These are phyloP conservation scores for Podospora anserina DNA, from an alignment of 495 filamentous ascomycete genomes.

Conservation along the genomic window DNA sequence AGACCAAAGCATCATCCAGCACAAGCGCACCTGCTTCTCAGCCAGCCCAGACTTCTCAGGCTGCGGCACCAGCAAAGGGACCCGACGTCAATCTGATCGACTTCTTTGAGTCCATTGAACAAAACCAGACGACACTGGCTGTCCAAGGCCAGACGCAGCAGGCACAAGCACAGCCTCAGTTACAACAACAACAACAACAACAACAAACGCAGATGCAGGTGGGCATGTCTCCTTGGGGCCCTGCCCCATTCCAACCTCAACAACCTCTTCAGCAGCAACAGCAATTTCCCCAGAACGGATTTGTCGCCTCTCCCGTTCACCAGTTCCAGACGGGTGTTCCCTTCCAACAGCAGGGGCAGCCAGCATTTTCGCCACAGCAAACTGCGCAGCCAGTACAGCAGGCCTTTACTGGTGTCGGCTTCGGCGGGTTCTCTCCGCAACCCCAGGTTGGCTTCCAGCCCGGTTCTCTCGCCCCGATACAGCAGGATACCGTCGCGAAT, in stretches of 20 bases:
- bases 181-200: slow-evolving; percentile 21
- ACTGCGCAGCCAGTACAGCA: slow-evolving; percentile 46
- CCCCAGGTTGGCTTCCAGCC: slow-evolving; percentile 48
- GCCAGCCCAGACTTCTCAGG: slow-evolving; percentile 19
- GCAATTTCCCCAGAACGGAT: slow-evolving; percentile 53
- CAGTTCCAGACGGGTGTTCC: slow-evolving; percentile 48
- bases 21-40: slow-evolving; percentile 30
- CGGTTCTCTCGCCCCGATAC: slow-evolving; percentile 56
- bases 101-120: slow-evolving; percentile 97
- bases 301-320: slow-evolving; percentile 43
- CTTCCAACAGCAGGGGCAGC: slow-evolving; percentile 52
- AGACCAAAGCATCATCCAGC: slow-evolving; percentile 40
- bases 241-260: slow-evolving; percentile 33
- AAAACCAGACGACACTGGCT: slow-evolving; percentile 75
- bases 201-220: slow-evolving; percentile 30
- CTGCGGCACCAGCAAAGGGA: slow-evolving; percentile 48
- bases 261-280: slow-evolving; percentile 21
- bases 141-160: slow-evolving; percentile 36
- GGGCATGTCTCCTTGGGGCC: slow-evolving; percentile 35
- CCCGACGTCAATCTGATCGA: slow-evolving; percentile 87
- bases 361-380: slow-evolving; percentile 36
- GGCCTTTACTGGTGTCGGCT: slow-evolving; percentile 73
- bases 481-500: slow-evolving; percentile 60
- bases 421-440: slow-evolving; percentile 78
- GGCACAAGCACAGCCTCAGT: slow-evolving; percentile 28